Evolutionary conservation across 2,329 filamentous ascomycete species (phyloP).

Genomic region (Emydomyces testavorans): DNA sequence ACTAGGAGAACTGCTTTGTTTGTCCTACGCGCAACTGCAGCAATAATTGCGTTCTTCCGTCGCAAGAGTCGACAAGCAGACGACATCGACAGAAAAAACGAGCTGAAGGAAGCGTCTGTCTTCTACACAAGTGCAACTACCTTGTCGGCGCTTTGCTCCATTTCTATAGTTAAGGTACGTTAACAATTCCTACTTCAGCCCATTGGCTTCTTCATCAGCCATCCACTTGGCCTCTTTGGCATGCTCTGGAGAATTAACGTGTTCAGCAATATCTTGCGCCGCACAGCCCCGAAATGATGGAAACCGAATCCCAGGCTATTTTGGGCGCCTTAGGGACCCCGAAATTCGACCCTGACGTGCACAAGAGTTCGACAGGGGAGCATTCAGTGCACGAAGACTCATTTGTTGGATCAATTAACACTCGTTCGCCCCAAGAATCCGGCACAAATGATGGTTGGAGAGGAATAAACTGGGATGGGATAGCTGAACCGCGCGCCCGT

Average conservation of each 20-base stretch:
- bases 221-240: not conserved
- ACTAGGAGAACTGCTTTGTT: too few species aligned
- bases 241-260: not conserved
- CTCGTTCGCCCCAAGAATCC: conserved; percentile 21
- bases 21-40: too few species aligned
- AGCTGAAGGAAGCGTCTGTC: not conserved
- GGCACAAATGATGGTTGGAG: not conserved
- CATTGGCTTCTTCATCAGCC: not conserved
- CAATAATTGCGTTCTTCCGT: too few species aligned
- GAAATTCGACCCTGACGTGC: conserved; percentile 21
- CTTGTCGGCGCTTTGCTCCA: conserved; percentile 1
- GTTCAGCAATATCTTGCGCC: not conserved
- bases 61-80: too few species aligned
- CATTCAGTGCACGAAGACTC: conserved; percentile 19
- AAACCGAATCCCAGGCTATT: not conserved
- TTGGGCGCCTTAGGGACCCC: conserved; percentile 13
- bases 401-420: conserved; percentile 22
- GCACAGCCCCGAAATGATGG: not conserved
- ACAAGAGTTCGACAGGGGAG: conserved; percentile 14
- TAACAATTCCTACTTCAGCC: not conserved
- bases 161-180: not conserved
- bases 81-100: not conserved
- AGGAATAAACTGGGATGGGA: not conserved
- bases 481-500: conserved; percentile 14
- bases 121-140: not conserved